phyloP scores from a whole-genome alignment of 2,329 filamentous ascomycete genomes.

The Penicillium sp. region DNA sequence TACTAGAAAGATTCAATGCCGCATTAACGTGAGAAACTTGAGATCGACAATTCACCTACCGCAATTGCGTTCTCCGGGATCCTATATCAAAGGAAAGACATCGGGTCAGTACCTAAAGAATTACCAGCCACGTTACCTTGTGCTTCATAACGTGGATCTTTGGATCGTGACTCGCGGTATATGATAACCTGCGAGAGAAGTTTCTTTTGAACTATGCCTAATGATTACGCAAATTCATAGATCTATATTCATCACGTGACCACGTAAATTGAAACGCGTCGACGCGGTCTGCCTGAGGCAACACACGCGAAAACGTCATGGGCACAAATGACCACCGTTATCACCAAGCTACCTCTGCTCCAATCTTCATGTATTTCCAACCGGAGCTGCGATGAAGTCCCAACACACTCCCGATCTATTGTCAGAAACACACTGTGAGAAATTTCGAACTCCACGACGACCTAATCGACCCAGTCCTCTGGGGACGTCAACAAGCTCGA shows the following conservation, averaged over 20 bases:
- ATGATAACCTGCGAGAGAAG: too few species aligned
- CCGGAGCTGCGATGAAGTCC: slow-evolving; percentile 30
- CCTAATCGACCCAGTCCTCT: slow-evolving; percentile 13
- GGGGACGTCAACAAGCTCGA: slow-evolving; percentile 13
- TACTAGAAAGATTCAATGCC: too few species aligned
- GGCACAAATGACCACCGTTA: not conserved
- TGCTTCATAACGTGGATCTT: too few species aligned
- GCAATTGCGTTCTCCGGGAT: too few species aligned
- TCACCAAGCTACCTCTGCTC: not conserved
- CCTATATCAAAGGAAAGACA: too few species aligned
- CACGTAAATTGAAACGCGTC: slow-evolving; percentile 9
- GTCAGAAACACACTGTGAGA: slow-evolving; percentile 16
- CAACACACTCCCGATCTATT: slow-evolving; percentile 10
- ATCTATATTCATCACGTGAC: slow-evolving; percentile 3
- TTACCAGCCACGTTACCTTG: too few species aligned
- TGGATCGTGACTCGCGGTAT: too few species aligned
- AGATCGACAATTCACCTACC: too few species aligned
- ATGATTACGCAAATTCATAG: too few species aligned
- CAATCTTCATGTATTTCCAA: slow-evolving; percentile 1
- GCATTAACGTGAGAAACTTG: too few species aligned
- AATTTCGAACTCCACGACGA: slow-evolving; percentile 25
- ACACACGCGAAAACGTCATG: slow-evolving; percentile 16
- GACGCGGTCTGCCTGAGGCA: slow-evolving; percentile 15
- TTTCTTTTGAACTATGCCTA: too few species aligned
- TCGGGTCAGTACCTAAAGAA: too few species aligned